Percentiles rank a stretch among this genome's conserved stretches.
Evolutionary conservation across 768 basidiomycete genomes (phyloP).

Genomic region (Amanita rubescens): DNA sequence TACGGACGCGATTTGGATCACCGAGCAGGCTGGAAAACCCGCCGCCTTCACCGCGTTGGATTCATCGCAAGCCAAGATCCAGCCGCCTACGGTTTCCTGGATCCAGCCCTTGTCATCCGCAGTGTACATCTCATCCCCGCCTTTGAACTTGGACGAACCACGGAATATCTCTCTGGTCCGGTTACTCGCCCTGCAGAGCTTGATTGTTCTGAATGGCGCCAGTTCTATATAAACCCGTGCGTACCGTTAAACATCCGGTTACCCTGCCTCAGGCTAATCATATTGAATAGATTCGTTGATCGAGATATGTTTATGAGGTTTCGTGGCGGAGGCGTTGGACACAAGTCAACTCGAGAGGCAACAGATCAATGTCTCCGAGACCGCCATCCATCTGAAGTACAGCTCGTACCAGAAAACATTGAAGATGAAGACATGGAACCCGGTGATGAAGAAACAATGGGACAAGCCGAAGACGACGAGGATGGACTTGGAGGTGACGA

Average conservation of each 20-base stretch:
- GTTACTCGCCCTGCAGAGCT: not conserved
- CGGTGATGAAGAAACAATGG: too few species aligned
- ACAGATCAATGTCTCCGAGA: not conserved
- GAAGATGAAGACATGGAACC: too few species aligned
- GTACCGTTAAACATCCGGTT: not conserved
- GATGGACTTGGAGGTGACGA: too few species aligned
- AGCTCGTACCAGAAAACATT: too few species aligned
- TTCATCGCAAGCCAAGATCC: constrained; percentile 8
- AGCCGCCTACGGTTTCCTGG: not conserved
- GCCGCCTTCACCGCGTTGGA: constrained; percentile 13
- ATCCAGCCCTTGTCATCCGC: not conserved
- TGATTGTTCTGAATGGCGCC: not conserved
- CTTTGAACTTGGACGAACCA: not conserved
- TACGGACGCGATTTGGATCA: constrained; percentile 12
- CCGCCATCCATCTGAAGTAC: not conserved
- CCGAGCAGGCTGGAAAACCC: constrained; percentile 8
- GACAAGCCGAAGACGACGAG: too few species aligned
- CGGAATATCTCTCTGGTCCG: not conserved
- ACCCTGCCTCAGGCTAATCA: not conserved
- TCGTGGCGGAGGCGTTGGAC: not conserved
- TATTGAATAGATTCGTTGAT: not conserved
- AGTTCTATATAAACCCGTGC: not conserved
- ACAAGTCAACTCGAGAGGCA: not conserved
- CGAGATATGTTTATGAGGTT: not conserved
- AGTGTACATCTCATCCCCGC: not conserved